Base-by-base conservation (phyloP, 306 rosid genomes). In the Castanopsis chinensis region DNA sequence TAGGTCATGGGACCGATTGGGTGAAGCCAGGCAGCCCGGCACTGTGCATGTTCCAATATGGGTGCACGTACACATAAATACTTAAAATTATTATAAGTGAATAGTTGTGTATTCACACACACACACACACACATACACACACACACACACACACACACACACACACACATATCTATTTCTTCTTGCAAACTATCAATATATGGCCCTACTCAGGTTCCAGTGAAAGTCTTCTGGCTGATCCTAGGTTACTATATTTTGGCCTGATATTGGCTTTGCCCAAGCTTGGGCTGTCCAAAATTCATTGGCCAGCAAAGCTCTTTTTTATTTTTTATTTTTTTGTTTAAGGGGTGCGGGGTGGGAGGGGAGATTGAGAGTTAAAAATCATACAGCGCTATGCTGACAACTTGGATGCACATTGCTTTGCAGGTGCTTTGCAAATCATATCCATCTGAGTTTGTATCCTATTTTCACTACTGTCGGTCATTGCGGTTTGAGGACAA, bases 401-500 rank as follows among this genome's bases (percentile, higher is more conserved):
- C 80, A 86, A 72, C 43, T 58, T 83, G 68, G 76, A 17, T 80
- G 60, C 76, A 67, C 45, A 69, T 63, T 88, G 83, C 80, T 80
- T 71, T 72, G 84, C 89, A 96, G 99, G 93, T 85, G 33, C 94
- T 96, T 45, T 96, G 99, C 92, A 96, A 90, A 86, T 82, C 99
- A 72, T 83, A 85, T 85, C 94, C 99, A 60, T 81, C 96, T 49
- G 99, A 96, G 88, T 96, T 96, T 83, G 96, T 93, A 71, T 96
- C 99, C 65, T 96, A 90, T 85, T 96, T 96, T 81, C 99, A 96
- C 84, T 96, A 96, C 79, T 93, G 99, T 80, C 97, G 98, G 19
- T 85, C 99, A 18, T 82, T 96, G 90, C 92, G 94, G 84, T 96
- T 96, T 82, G 99, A 96, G 78, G 99, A 96, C 90, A 96, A 96